These are phyloP conservation scores for Porodaedalea pini DNA, from an alignment of 1,284 basidiomycete genomes.

Conservation along the genomic window DNA sequence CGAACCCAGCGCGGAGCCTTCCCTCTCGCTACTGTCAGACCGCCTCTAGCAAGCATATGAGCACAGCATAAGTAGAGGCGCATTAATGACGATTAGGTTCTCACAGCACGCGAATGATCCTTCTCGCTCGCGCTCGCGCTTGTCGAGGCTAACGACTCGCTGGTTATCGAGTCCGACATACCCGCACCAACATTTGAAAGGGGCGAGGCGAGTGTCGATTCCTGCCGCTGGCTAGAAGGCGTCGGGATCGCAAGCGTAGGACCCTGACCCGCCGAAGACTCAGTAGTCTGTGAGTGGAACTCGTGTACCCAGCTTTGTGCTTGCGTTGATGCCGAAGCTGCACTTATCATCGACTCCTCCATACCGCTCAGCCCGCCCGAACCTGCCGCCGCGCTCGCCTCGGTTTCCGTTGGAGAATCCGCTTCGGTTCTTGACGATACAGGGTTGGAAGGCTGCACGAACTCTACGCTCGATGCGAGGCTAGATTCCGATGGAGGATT, in stretches of 20 bases:
- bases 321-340: conserved; percentile 26
- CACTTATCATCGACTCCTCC: conserved; percentile 12
- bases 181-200: conserved; percentile 20
- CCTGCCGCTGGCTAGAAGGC: conserved; percentile 3
- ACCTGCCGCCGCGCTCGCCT: conserved; percentile 1
- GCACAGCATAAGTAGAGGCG: background rate
- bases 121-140: conserved; percentile 20
- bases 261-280: conserved; percentile 12
- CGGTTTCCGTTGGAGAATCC: conserved; percentile 10
- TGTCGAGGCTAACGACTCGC: conserved; percentile 18
- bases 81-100: background rate
- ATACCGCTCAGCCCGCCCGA: conserved; percentile 6
- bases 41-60: background rate
- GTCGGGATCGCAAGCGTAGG: conserved; percentile 16
- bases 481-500: conserved; percentile 34
- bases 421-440: conserved; percentile 28
- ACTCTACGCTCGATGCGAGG: conserved; percentile 44
- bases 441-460: conserved; percentile 46
- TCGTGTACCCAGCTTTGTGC: conserved; percentile 54
- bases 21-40: conserved; percentile 10
- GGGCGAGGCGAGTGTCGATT: conserved; percentile 17
- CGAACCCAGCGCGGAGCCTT: conserved; percentile 36
- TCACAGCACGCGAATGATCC: conserved; percentile 15
- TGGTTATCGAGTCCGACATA: conserved; percentile 39
- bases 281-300: conserved; percentile 28